Conservation (phyloP, 805 yeast genomes). For the Suhomyces prunicola region DNA sequence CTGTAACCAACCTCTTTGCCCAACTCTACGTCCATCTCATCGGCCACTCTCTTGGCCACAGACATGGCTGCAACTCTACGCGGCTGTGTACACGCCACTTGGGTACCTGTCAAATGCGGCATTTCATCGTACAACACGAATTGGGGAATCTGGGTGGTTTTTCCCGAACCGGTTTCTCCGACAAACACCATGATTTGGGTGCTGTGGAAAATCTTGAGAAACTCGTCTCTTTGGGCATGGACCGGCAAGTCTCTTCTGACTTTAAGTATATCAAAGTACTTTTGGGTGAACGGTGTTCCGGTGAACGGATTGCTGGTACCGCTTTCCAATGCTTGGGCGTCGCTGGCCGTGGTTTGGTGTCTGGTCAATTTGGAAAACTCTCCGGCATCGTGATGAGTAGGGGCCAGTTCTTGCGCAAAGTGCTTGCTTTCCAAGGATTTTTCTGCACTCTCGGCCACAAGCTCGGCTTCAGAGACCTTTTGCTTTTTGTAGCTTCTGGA, state of each 20-base stretch:
- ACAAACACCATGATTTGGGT: conserved; percentile 97
- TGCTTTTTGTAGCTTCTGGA: conserved; percentile 48
- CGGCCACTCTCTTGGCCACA: conserved; percentile 95
- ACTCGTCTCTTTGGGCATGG: conserved; percentile 88
- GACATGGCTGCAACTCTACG: conserved; percentile 99
- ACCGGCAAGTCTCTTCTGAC: conserved; percentile 88
- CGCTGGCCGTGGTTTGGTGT: conserved; percentile 62
- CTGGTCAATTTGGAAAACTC: conserved; percentile 56
- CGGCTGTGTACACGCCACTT: conserved; percentile 95
- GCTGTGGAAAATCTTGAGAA: conserved; percentile 74
- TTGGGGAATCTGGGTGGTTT: conserved; percentile 97
- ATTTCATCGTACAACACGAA: conserved; percentile 89
- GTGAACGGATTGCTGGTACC: conserved; percentile 76
- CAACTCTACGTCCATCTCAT: conserved; percentile 89
- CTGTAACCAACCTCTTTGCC: conserved; percentile 96
- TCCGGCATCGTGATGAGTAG: conserved; percentile 62
- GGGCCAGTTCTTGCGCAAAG: conserved; percentile 8
- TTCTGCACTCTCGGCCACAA: conserved; percentile 67
- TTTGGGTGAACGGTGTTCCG: conserved; percentile 55
- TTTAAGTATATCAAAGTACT: conserved; percentile 75
- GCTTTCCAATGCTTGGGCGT: conserved; percentile 57
- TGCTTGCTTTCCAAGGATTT: conserved; percentile 33
- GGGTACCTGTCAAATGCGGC: conserved; percentile 80
- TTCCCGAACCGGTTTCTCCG: conserved; percentile 99
- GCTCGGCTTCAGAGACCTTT: conserved; percentile 50